Evolutionary conservation across 345 rosid genomes (phyloP), one percentile per base, ranked within the genome.

Genomic region (Luvunga scandens): DNA sequence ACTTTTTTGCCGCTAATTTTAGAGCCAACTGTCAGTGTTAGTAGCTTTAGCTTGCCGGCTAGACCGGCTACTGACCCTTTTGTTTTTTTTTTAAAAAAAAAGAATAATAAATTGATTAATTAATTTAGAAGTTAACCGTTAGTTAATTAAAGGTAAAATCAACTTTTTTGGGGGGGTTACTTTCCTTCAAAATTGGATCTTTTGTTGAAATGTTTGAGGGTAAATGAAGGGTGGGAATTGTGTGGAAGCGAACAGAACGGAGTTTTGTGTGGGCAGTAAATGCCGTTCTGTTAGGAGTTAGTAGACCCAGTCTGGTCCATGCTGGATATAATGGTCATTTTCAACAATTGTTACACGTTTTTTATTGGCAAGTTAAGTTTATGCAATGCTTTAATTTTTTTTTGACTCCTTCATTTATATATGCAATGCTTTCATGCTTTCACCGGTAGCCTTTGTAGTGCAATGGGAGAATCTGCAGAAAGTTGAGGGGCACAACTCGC

Each of bases 201-300:
- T 73, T 75, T 4, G 84, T 87, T 84, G 89, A 86, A 86, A 85
- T 80, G 82, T 82, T 74, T 63, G 80, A 71, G 50, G 34, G 36
- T 30, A 39, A 83, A 80, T 36, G 84, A 82, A 75, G 79, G 86
- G 86, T 81, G 79, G 72, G 85, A 80, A 82, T 84, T 71, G 60
- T 56, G 80, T 27, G 81, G 80, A 82, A 83, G 72, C 57, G 67
- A 72, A 77, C 83, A 16, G 82, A 76, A 65, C n/a, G 80, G 89
- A 75, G 80, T 76, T 81, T 81, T 75, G 36, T 59, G 56, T 72
- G 69, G 75, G 18, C 62, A 79, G 79, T 76, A 69, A 83, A 83
- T 86, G 88, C 89, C 91, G 88, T 85, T 81, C 72, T 64, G 72
- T 80, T 71, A 77, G 91, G 90, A 85, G 65, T 27, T 34, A 42